Evolutionary conservation across 2,329 filamentous ascomycete genomes (phyloP), one percentile per base, ranked within the genome.

Genomic region (Cyphellophora attinorum): DNA sequence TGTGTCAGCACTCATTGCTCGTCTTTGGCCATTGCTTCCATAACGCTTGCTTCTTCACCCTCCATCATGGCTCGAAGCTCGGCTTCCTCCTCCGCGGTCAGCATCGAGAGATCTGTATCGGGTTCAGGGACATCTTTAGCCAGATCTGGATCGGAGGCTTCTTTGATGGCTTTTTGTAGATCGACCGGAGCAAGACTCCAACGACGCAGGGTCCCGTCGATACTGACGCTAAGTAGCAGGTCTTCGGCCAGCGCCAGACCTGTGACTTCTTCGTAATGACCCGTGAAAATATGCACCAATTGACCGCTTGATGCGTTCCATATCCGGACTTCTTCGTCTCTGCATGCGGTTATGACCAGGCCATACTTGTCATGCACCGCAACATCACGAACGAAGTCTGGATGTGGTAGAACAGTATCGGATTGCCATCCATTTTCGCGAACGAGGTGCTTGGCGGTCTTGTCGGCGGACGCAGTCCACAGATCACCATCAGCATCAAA

Each of bases 401-500:
- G 85, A 55, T 98, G 91, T 35, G 69, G 60, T 40, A 93, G 74
- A 2, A 63, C 71, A 35, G 88, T 80, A 39, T 89, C 85, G 3
- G 73, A 31, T 29, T 71, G 72, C 69, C 85, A 95, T 12, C 68
- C 68, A 29, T 72, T 74, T 15, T 69, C 64, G 34, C 86, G 70
- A 1, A 79, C 70, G 6, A 95, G 69, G 48, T 85, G 88, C 56
- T 89, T 91, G 2, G 78, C 78, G 1, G 81, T 86, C 48, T 85
- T 91, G 56, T 98, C 91, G 4, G 85, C 86, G 40, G 85, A 94
- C 5, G 88, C 82, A 5, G 89, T 95, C 86, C 86, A 96, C 11
- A 95, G 62, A 49, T 95, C 84, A 19, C 72, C 76, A 30, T 76
- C 74, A 4, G 60, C 58, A 44, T 86, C 81, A 49, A 93, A 93